These are phyloP conservation scores for Tolypocladium album DNA, from an alignment of 2,329 filamentous ascomycete species.

Conservation along the genomic window DNA sequence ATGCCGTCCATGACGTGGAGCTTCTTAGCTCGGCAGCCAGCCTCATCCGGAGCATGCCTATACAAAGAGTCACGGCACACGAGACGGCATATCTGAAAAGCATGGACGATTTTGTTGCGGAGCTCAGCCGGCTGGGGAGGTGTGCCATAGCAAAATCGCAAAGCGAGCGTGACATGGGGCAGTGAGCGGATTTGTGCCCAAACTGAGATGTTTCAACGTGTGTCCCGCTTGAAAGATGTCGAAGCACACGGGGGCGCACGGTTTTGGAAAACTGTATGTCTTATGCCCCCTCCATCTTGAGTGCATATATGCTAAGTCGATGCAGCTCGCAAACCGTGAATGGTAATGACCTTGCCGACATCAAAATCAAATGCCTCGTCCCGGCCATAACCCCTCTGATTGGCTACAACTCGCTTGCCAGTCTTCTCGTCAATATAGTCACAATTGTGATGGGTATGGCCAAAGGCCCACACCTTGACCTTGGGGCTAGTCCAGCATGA, in stretches of 20 bases:
- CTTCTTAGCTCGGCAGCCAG: slow-evolving; percentile 30
- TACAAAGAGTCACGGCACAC: slow-evolving; percentile 13
- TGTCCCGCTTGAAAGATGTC: too few relatives aligned
- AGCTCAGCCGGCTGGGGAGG: slow-evolving; percentile 30
- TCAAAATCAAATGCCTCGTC: neutral
- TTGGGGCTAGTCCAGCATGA: slow-evolving; percentile 20
- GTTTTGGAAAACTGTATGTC: too few relatives aligned
- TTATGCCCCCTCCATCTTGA: too few relatives aligned
- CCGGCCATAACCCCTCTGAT: slow-evolving; percentile 22
- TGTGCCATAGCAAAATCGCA: slow-evolving; percentile 27
- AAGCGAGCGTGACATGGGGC: neutral
- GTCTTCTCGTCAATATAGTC: slow-evolving; percentile 18
- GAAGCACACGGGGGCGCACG: neutral
- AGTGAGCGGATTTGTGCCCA: neutral
- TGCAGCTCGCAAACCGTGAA: neutral
- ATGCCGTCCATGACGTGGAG: slow-evolving; percentile 32
- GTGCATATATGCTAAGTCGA: neutral
- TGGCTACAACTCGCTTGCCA: slow-evolving; percentile 10
- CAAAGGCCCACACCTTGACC: slow-evolving; percentile 34
- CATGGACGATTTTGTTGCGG: slow-evolving; percentile 30
- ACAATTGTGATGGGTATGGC: slow-evolving; percentile 36
- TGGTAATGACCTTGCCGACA: neutral
- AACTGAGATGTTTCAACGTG: too few relatives aligned
- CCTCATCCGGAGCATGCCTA: slow-evolving; percentile 30
- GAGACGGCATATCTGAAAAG: slow-evolving; percentile 28